A percentile compares a stretch with the other conserved stretches of the same genome.
Conservation (phyloP, 1,139 yeast genomes). For the Barnettozyma hawaiiensis region DNA sequence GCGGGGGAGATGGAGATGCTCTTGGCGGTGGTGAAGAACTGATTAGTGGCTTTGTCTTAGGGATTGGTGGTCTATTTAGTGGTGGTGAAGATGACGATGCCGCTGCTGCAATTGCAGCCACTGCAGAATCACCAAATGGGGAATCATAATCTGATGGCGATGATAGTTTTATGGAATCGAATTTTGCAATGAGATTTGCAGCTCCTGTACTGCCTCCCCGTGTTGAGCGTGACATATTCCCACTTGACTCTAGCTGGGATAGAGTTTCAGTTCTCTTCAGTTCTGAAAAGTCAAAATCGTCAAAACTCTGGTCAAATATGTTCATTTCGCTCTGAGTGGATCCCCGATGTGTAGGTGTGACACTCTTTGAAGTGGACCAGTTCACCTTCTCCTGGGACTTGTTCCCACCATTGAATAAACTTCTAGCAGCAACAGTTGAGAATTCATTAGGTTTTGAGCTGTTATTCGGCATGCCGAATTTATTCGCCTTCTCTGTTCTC, state of each 20-base stretch:
- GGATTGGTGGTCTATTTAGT: conserved; percentile 11
- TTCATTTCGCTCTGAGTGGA: conserved; percentile 13
- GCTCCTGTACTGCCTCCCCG: conserved; percentile 9
- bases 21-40: conserved; percentile 5
- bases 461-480: conserved; percentile 14
- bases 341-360: conserved; percentile 2
- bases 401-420: conserved; percentile 25
- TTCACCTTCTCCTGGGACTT: conserved; percentile 12
- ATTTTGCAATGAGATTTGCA: background rate
- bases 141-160: background rate
- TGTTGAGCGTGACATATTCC: conserved; percentile 16
- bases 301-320: conserved; percentile 23
- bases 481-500: conserved; percentile 24
- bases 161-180: conserved; percentile 4
- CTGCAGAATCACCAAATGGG: conserved; percentile 1
- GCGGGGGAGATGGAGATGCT: conserved; percentile 3
- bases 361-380: conserved; percentile 34
- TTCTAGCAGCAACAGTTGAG: conserved; percentile 43
- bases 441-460: conserved; percentile 30
- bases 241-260: conserved; percentile 30
- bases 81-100: conserved; percentile 7
- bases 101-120: no score
- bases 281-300: conserved; percentile 22
- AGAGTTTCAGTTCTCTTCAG: conserved; percentile 31
- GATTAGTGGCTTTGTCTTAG: conserved; percentile 12